A percentile compares a stretch with the other conserved stretches of the same genome.
These are phyloP conservation scores for Passiflora organensis DNA, from an alignment of 345 rosid species.

Conservation along the genomic window DNA sequence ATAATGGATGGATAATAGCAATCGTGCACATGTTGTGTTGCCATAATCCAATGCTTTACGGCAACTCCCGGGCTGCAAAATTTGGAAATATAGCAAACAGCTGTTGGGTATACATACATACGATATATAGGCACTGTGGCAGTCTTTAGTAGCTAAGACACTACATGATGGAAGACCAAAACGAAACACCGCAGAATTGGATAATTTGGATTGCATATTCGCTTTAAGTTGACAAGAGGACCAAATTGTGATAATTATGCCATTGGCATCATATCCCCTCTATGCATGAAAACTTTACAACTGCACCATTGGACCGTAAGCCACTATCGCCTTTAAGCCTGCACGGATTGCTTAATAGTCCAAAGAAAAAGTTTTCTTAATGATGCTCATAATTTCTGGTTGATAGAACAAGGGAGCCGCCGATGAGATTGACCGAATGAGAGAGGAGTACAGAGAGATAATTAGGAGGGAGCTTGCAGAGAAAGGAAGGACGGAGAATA, in stretches of 20 bases:
- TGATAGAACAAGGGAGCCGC: constrained; percentile 1
- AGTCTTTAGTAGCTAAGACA: too few species aligned
- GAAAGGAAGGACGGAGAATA: constrained; percentile 12
- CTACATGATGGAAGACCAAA: constrained; percentile 16
- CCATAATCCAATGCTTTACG: not conserved
- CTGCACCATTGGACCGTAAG: constrained; percentile 5
- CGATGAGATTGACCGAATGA: constrained; percentile 15
- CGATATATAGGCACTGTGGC: too few species aligned
- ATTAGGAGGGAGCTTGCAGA: constrained; percentile 5
- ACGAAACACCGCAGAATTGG: not conserved
- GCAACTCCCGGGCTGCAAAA: too few species aligned
- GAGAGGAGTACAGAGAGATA: constrained; percentile 21
- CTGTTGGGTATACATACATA: too few species aligned
- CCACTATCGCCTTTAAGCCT: too few species aligned
- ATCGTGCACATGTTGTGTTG: constrained; percentile 36
- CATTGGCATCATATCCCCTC: constrained; percentile 6
- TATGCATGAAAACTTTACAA: constrained; percentile 10
- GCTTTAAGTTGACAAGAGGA: constrained; percentile 25
- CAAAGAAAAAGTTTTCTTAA: constrained; percentile 14
- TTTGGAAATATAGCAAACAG: too few species aligned
- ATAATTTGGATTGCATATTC: constrained; percentile 3
- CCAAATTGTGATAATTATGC: constrained; percentile 9
- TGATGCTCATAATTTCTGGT: constrained; percentile 22
- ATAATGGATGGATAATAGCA: constrained; percentile 22
- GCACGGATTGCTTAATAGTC: not conserved